Percentiles rank a stretch among this genome's conserved stretches.
These are phyloP conservation scores for Eimeria falciformis DNA, from an alignment of 169 alveolate genomes.

Conservation along the genomic window DNA sequence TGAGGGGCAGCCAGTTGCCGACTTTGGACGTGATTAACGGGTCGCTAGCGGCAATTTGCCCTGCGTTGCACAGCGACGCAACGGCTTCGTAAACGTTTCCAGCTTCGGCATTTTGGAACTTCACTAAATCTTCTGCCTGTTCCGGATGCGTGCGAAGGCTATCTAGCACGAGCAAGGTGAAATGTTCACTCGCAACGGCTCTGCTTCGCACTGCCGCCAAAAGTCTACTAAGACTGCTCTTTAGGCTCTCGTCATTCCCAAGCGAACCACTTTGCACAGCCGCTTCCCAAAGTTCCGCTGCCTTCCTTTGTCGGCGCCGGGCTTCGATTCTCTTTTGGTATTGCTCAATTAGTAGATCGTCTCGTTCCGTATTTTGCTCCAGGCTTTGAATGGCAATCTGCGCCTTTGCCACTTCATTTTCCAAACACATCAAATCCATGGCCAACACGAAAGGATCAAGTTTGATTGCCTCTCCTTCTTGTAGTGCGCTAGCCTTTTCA, in stretches of 20 bases:
- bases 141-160: not conserved
- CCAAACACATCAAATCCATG: slow-evolving; percentile 37
- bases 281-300: slow-evolving; percentile 50
- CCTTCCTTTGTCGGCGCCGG: slow-evolving; percentile 25
- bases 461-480: slow-evolving; percentile 5
- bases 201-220: slow-evolving; percentile 48
- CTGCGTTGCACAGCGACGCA: slow-evolving; percentile 24
- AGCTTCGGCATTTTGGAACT: not conserved
- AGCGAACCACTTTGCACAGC: not conserved
- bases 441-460: slow-evolving; percentile 16
- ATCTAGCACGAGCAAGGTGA: not conserved
- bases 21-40: not conserved
- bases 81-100: not conserved
- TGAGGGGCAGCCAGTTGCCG: slow-evolving; percentile 17
- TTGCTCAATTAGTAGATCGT: not conserved
- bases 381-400: not conserved
- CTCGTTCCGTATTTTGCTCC: not conserved
- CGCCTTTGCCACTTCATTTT: slow-evolving; percentile 15
- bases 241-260: not conserved
- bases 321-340: not conserved
- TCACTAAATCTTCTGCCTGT: not conserved
- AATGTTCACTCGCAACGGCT: slow-evolving; percentile 34
- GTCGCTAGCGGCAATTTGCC: slow-evolving; percentile 37
- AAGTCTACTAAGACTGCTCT: not conserved
- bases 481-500: not conserved